These are phyloP conservation scores for Acarospora socialis DNA, from an alignment of 2,329 filamentous ascomycete species.

Conservation along the genomic window DNA sequence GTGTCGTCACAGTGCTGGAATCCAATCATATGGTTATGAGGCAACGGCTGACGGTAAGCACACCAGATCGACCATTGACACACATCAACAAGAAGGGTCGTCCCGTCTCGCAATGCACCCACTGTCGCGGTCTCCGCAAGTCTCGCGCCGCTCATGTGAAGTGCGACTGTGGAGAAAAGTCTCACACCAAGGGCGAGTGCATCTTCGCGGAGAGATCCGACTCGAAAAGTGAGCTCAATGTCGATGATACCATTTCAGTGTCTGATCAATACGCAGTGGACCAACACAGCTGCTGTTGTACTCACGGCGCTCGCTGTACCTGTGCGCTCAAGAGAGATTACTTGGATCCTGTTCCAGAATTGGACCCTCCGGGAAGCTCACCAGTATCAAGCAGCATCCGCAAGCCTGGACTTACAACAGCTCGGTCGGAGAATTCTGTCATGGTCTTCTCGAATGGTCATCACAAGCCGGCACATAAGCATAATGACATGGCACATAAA, in stretches of 20 bases:
- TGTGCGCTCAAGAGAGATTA: slow-evolving; percentile 48
- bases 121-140: slow-evolving; percentile 93
- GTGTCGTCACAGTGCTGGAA: slow-evolving; percentile 23
- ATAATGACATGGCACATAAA: slow-evolving; percentile 50
- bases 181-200: slow-evolving; percentile 24
- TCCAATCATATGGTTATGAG: slow-evolving; percentile 9
- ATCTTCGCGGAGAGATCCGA: slow-evolving; percentile 22
- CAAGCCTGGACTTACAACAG: slow-evolving; percentile 42
- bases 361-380: slow-evolving; percentile 27
- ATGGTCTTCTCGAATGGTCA: slow-evolving; percentile 50
- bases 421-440: slow-evolving; percentile 44
- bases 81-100: slow-evolving; percentile 97
- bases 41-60: slow-evolving; percentile 8
- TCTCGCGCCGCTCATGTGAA: slow-evolving; percentile 87
- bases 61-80: slow-evolving; percentile 70
- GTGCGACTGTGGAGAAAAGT: slow-evolving; percentile 92
- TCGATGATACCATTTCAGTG: slow-evolving; percentile 13
- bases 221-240: slow-evolving; percentile 24
- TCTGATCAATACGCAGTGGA: slow-evolving; percentile 11
- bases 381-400: slow-evolving; percentile 26
- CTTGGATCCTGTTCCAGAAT: slow-evolving; percentile 35
- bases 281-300: slow-evolving; percentile 31
- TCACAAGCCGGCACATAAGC: slow-evolving; percentile 50
- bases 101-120: slow-evolving; percentile 92
- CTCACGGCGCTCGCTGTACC: slow-evolving; percentile 44